Evolutionary conservation across 148 eudicot genomes (phyloP), one percentile per base, ranked within the genome.

Genomic region (Persicaria tinctoria): DNA sequence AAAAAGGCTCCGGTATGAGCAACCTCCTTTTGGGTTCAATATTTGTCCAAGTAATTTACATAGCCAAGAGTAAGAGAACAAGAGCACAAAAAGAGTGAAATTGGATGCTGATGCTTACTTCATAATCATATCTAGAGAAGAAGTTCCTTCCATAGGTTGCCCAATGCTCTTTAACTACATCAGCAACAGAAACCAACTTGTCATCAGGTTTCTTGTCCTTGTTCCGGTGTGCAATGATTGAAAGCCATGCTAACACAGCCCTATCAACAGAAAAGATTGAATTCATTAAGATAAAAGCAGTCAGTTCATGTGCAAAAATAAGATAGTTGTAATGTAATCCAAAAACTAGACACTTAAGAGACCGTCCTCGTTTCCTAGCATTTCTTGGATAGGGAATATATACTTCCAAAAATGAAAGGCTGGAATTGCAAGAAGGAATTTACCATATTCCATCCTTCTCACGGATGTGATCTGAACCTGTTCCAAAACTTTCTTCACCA

Each of bases 401-500:
- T 62, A 64, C 46, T 12, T 3, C 70, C 70, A 41, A 64, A 64
- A 11, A 38, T 64, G 14, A 60, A 23, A 60, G 41, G 32, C 32
- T 8, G 4, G 57, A 57, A 57, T 17, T 18, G 6, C 20, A 55
- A 55, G 7, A n/a, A 55, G 18, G 27, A 27, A 46, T 18, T 38
- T 89, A 96, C 99, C 99, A 96, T 80, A 96, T 90, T 55, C 99
- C 99, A 87, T 96, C 97, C 86, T 96, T 96, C 82, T 96, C 99
- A 59, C 99, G 97, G 66, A 96, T 90, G 82, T 96, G 99, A 82
- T 92, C 97, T 73, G 99, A 96, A 72, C 99, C 99, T 27, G 99
- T 96, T 70, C 99, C 99, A 53, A 96, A 96, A 81, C 99, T 96
- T 87, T 92, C 99, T 87, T 96, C 99, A 20, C 99, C 97, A 77